Conservation (phyloP, 768 basidiomycete genomes). For the Chalciporus piperatus region DNA sequence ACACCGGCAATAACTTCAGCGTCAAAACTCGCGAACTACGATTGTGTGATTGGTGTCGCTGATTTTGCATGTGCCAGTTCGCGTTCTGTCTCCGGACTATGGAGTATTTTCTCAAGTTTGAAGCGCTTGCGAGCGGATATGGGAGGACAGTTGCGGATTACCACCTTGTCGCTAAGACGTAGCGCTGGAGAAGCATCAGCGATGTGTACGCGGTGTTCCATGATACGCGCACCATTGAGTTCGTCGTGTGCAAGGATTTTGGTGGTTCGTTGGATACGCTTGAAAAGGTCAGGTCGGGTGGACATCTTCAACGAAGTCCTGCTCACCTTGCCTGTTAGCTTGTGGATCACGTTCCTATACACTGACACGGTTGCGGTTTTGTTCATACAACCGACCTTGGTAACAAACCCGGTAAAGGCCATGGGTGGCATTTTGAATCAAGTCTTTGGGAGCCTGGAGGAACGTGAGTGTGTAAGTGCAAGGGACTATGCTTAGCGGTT, state of each 20-base stretch:
- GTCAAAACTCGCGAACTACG: background rate
- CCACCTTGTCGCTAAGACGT: constrained; percentile 65
- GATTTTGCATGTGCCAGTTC: constrained; percentile 32
- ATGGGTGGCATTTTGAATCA: constrained; percentile 66
- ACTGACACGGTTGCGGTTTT: constrained; percentile 86
- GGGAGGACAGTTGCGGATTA: constrained; percentile 80
- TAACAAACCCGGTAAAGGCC: constrained; percentile 70
- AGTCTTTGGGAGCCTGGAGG: background rate
- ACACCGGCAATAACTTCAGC: background rate
- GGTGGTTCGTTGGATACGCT: constrained; percentile 75
- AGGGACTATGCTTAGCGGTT: too few relatives aligned
- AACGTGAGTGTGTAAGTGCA: too few relatives aligned
- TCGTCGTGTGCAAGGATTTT: constrained; percentile 80
- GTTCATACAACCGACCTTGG: constrained; percentile 79
- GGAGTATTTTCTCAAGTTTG: constrained; percentile 61
- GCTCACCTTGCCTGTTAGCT: constrained; percentile 72
- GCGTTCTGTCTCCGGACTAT: constrained; percentile 66
- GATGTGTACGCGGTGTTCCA: background rate
- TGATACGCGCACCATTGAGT: constrained; percentile 51
- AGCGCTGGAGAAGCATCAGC: constrained; percentile 43
- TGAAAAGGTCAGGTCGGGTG: constrained; percentile 4
- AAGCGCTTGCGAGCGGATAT: constrained; percentile 79
- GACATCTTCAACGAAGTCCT: background rate
- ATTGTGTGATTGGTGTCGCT: background rate
- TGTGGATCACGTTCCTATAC: constrained; percentile 68